A percentile compares a stretch with the other conserved stretches of the same genome.
Conservation (phyloP, 2,329 filamentous ascomycete genomes). For the Aspergillus ibericus region DNA sequence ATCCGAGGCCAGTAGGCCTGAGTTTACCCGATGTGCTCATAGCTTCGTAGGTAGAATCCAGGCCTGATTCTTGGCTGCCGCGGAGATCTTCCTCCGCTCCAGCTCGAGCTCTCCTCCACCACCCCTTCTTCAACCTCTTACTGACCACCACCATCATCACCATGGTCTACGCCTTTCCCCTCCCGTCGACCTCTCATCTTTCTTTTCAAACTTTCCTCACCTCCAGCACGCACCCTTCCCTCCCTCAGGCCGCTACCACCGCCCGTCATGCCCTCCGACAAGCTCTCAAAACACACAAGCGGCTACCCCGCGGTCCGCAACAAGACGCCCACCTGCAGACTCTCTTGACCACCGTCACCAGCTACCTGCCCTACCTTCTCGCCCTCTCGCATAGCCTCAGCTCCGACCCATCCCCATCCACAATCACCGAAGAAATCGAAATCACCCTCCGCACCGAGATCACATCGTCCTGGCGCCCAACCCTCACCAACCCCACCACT, state of each 20-base stretch:
- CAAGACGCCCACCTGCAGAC: conserved; percentile 69
- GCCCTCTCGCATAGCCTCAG: conserved; percentile 73
- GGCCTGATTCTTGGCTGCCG: conserved; percentile 15
- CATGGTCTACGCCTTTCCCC: conserved; percentile 87
- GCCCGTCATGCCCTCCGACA: conserved; percentile 80
- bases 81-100: conserved; percentile 22
- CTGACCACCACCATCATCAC: conserved; percentile 20
- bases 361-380: conserved; percentile 81
- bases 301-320: conserved; percentile 66
- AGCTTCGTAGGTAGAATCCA: neutral
- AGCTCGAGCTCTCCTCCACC: conserved; percentile 17
- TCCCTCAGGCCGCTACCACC: conserved; percentile 79
- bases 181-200: conserved; percentile 87
- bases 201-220: conserved; percentile 75
- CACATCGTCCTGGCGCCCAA: conserved; percentile 77
- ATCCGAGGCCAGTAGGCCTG: neutral
- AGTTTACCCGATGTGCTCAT: neutral
- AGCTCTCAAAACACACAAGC: conserved; percentile 84
- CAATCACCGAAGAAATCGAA: conserved; percentile 62
- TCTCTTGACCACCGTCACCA: conserved; percentile 67
- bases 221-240: conserved; percentile 82
- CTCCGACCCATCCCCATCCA: conserved; percentile 33
- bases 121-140: neutral
- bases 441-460: conserved; percentile 68
- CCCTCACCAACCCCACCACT: conserved; percentile 58